phyloP scores from a whole-genome alignment of 495 filamentous ascomycete species.

The Rostrohypoxylon terebratum region DNA sequence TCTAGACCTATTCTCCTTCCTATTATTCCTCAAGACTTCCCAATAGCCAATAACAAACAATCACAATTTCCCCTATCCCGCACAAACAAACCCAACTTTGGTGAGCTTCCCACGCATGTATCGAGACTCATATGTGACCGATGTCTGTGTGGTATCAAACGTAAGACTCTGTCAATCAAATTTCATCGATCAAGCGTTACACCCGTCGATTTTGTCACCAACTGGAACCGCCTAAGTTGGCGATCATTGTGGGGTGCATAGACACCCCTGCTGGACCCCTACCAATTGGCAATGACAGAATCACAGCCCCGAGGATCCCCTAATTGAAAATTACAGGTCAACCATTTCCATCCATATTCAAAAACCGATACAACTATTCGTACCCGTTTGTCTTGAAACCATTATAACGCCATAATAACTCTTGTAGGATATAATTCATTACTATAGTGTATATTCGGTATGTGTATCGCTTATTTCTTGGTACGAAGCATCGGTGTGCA shows the following conservation, averaged over 20 bases:
- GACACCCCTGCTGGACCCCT: constrained; percentile 7
- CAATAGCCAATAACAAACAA: background rate
- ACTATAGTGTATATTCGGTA: background rate
- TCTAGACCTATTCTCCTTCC: constrained; percentile 29
- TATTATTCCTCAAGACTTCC: background rate
- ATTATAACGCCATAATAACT: background rate
- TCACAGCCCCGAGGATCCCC: background rate
- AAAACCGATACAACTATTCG: constrained; percentile 1
- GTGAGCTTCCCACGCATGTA: background rate
- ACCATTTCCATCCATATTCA: constrained; percentile 12
- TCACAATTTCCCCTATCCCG: background rate
- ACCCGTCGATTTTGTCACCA: constrained; percentile 6
- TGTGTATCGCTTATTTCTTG: constrained; percentile 26
- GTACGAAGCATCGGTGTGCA: constrained; percentile 47
- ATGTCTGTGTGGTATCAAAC: background rate
- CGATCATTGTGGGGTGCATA: constrained; percentile 45
- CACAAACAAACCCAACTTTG: background rate
- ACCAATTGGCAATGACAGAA: background rate
- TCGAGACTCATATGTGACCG: background rate
- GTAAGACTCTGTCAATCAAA: background rate
- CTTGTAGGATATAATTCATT: constrained; percentile 2
- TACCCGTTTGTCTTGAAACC: background rate
- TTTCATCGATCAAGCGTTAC: constrained; percentile 1
- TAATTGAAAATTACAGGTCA: background rate
- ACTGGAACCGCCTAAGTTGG: background rate